Percentiles rank a stretch among this genome's conserved stretches.
These are phyloP conservation scores for Polychaeton citri DNA, from an alignment of 2,329 filamentous ascomycete genomes.

Conservation along the genomic window DNA sequence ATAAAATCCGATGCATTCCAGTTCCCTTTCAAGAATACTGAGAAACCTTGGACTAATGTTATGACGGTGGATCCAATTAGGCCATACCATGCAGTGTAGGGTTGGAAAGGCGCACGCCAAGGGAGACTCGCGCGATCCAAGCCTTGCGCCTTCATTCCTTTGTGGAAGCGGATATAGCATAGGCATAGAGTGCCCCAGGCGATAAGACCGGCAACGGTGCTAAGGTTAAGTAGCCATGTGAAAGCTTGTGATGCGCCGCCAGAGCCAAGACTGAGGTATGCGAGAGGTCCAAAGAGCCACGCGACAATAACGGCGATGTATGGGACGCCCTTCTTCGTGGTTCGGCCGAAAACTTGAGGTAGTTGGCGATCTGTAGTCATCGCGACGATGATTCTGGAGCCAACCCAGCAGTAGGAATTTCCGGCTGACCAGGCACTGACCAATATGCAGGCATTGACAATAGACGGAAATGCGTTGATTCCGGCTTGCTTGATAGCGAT, in stretches of 20 bases:
- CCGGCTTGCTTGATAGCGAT: slow-evolving; percentile 57
- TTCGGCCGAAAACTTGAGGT: slow-evolving; percentile 42
- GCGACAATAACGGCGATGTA: slow-evolving; percentile 45
- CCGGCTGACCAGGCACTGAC: slow-evolving; percentile 57
- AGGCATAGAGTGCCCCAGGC: slow-evolving; percentile 21
- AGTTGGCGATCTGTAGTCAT: slow-evolving; percentile 48
- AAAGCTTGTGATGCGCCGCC: slow-evolving; percentile 12
- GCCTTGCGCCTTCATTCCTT: slow-evolving; percentile 27
- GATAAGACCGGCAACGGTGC: slow-evolving; percentile 11
- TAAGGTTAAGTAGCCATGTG: slow-evolving; percentile 12
- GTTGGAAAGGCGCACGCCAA: slow-evolving; percentile 6
- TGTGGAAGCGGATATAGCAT: slow-evolving; percentile 34
- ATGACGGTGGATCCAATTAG: slow-evolving; percentile 10
- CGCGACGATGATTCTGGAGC: slow-evolving; percentile 46
- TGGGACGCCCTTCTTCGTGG: slow-evolving; percentile 40
- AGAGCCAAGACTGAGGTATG: slow-evolving; percentile 24
- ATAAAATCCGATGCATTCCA: slow-evolving; percentile 22
- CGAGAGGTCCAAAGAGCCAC: slow-evolving; percentile 18
- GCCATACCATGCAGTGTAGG: slow-evolving; percentile 9
- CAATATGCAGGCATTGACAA: slow-evolving; percentile 66
- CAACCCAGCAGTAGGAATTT: slow-evolving; percentile 41
- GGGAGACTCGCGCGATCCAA: slow-evolving; percentile 22
- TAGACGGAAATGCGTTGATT: slow-evolving; percentile 52
- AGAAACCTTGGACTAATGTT: slow-evolving; percentile 16
- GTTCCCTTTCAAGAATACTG: slow-evolving; percentile 15